These are phyloP conservation scores for Cercospora sojina DNA, from an alignment of 2,329 filamentous ascomycete genomes.

Conservation along the genomic window DNA sequence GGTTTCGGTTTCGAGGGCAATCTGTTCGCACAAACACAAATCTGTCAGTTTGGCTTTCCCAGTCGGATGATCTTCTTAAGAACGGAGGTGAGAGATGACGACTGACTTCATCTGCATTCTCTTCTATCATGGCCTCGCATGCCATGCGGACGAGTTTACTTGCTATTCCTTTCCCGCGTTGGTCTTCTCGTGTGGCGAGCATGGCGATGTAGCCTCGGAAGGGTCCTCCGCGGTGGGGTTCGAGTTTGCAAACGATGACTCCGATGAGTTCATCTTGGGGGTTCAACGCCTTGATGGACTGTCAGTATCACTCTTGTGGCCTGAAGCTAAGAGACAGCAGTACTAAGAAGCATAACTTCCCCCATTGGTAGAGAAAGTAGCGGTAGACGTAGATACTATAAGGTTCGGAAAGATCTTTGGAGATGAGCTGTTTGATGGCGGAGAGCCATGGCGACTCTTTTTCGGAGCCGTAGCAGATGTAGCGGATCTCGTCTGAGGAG, in stretches of 20 bases:
- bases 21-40: no score
- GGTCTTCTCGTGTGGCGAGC: conserved; percentile 81
- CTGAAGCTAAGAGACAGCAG: conserved; percentile 8
- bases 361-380: conserved; percentile 98
- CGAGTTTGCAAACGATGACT: conserved; percentile 92
- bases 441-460: conserved; percentile 70
- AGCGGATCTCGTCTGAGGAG: conserved; percentile 39
- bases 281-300: no score
- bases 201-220: conserved; percentile 96
- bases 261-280: conserved; percentile 70
- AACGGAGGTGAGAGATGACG: neutral
- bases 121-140: conserved; percentile 83
- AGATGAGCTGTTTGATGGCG: conserved; percentile 87
- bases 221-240: conserved; percentile 82
- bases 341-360: conserved; percentile 94
- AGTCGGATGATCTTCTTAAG: no score
- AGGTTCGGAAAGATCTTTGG: conserved; percentile 92
- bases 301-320: no score
- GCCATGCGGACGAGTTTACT: conserved; percentile 85
- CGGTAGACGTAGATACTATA: conserved; percentile 99
- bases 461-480: conserved; percentile 59
- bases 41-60: no score
- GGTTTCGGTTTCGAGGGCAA: conserved; percentile 94
- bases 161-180: conserved; percentile 79
- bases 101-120: conserved; percentile 75